A percentile compares a stretch with the other conserved stretches of the same genome.
Conservation (phyloP, 164 flowering plant species). For the Saururus chinensis region DNA sequence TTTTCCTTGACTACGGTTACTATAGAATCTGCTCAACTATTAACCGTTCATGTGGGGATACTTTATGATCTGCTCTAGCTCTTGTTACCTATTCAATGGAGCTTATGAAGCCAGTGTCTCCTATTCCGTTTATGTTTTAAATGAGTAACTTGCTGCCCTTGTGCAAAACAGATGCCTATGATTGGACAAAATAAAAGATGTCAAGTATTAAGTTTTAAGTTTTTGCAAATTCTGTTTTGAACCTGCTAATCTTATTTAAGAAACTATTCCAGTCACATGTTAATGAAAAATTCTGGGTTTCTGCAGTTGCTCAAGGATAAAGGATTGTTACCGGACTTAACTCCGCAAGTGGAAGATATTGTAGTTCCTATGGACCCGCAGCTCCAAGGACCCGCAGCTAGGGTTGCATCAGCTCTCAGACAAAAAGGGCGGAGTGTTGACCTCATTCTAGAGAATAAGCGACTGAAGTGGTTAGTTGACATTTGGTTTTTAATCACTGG, state of each 20-base stretch:
- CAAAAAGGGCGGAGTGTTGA: constrained; percentile 77
- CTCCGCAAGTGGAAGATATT: constrained; percentile 57
- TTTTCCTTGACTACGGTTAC: too few relatives aligned
- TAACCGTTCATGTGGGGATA: too few relatives aligned
- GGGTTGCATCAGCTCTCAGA: constrained; percentile 61
- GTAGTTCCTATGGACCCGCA: constrained; percentile 69
- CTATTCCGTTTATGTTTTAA: too few relatives aligned
- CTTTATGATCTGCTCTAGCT: too few relatives aligned
- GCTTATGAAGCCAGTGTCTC: too few relatives aligned
- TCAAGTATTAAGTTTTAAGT: too few relatives aligned
- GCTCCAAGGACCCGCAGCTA: constrained; percentile 75
- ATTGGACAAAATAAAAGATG: too few relatives aligned
- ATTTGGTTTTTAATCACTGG: not conserved
- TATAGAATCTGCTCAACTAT: too few relatives aligned
- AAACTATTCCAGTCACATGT: not conserved
- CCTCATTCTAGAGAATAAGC: constrained; percentile 79
- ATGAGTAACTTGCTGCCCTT: too few relatives aligned
- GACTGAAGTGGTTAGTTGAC: constrained; percentile 59
- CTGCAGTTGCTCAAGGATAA: constrained; percentile 80
- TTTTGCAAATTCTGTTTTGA: not conserved
- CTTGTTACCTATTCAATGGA: too few relatives aligned
- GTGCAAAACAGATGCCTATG: too few relatives aligned
- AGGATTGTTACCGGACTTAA: constrained; percentile 59
- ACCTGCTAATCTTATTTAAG: too few relatives aligned
- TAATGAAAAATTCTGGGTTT: not conserved